Base-by-base conservation (phyloP, 352 stramenopile species). In the Globisporangium carolinianum region DNA sequence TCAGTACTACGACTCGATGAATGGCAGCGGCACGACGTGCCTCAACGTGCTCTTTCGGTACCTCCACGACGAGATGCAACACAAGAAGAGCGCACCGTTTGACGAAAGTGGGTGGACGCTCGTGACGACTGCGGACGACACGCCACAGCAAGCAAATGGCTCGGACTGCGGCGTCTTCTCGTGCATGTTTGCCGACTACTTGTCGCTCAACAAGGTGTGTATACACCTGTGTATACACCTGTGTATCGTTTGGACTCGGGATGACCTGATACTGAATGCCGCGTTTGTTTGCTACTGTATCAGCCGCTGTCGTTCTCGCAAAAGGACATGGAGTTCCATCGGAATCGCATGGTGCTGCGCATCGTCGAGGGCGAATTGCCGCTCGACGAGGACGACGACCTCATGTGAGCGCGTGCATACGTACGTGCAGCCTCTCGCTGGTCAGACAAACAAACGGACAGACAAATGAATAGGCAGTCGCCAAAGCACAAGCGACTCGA, bases 1-100 rank as follows among this genome's bases (percentile, higher is more conserved):
- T 55, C 85, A 95, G 58, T 95, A 95, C 68, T 95, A 73, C 50
- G 85, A 95, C 61, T 93, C 83, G 17, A 95, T 95, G 85, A 73
- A 72, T 17, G 85, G 85, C 32, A 75, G 69, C 8, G 85, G 85
- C n/a, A 56, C 69, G 12, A 61, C 66, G n/a, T 93, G 83, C 55
- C 69, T 95, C 11, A 75, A 92, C 47, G 69, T 90, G 7, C 58
- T 95, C 3, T 54, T 89, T 17, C 72, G 65, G 82, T 94, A 95
- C 71, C 70, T 95, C 47, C 67, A 83, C 43, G 85, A 95, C 51
- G 85, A 95, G 54, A 85, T 83, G 48, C 66, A 93, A 59, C 76
- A 95, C 70, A 95, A 95, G 73, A 91, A 90, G 65, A 83, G 82
- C 57, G 56, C 77, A 41, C 65, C 73, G 55, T 89, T 93, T 47